Base-by-base conservation (phyloP, 75 land plant species). In the Chamaecyparis obtusa region DNA sequence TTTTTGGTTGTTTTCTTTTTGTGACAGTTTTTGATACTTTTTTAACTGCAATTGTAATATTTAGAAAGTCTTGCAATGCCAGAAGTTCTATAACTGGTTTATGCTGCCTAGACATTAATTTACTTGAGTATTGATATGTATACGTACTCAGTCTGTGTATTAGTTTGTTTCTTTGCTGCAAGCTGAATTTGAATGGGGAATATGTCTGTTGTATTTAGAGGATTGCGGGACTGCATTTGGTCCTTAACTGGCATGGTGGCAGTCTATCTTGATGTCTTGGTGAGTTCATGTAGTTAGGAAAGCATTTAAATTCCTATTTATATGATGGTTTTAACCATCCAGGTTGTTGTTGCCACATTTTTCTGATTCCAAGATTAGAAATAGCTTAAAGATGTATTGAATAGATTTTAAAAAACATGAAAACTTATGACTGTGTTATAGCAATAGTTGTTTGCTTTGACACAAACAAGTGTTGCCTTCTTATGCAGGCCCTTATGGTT, bases 211-310 rank as follows among this genome's bases (percentile, higher is more conserved):
- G 83, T 49, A 64, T 71, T 33, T 90, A 97, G 97, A 91, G 95
- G 93, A 37, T 77, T 97, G 48, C 88, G 99, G 69, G 88, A 86
- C 0, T 91, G 93, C 87, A 86, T 92, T 48, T 69, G 91, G 77
- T 93, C 93, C 24, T 41, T 97, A 86, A 90, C 92, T 74, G 97
- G 97, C 82, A 93, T 96, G 93, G 85, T 94, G 64, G 89, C 83
- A 83, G 92, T 89, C 44, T 96, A 94, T 87, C 89, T 94, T 10
- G 92, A 97, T 90, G 89, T 95, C 86, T 83, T 96, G 93, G 99
- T 97, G 86, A 87, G 88, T 64, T 44, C 33, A 17, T 71, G 9
- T 24, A 27, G 43, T 43, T 44, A 67, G 30, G 32, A 36, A 67
- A 71, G 43, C 37, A 43, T 15, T 27, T 44, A 37, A 41, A 60